A percentile compares a stretch with the other conserved stretches of the same genome.
These are phyloP conservation scores for Nepenthes alata DNA, from an alignment of 179 eudicot genomes.

Conservation along the genomic window DNA sequence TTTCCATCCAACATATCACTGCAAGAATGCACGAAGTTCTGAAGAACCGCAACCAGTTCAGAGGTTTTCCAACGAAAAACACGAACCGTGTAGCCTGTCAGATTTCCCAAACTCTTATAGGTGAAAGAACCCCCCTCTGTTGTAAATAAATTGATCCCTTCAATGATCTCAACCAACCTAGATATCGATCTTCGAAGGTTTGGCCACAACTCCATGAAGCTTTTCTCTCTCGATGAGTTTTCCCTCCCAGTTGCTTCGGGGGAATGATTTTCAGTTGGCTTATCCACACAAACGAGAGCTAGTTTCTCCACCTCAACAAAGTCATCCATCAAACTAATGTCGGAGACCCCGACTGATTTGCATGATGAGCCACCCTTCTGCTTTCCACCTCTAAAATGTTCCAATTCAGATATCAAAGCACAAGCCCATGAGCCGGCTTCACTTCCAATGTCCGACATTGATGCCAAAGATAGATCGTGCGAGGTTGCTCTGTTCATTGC, in stretches of 20 bases:
- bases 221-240: slow-evolving; percentile 6
- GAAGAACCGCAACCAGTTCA: slow-evolving; percentile 43
- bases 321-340: slow-evolving; percentile 80
- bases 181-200: slow-evolving; percentile 26
- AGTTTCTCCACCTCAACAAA: slow-evolving; percentile 91
- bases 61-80: slow-evolving; percentile 69
- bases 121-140: slow-evolving; percentile 15
- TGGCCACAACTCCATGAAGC: slow-evolving; percentile 11
- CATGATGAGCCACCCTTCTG: slow-evolving; percentile 16
- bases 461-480: slow-evolving; percentile 34
- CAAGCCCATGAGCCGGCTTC: slow-evolving; percentile 61
- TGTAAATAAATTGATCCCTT: slow-evolving; percentile 27
- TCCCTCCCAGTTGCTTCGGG: slow-evolving; percentile 13
- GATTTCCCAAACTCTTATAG: slow-evolving; percentile 3
- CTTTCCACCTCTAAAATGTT: slow-evolving; percentile 34
- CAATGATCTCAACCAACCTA: slow-evolving; percentile 52
- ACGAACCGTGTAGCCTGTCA: slow-evolving; percentile 39
- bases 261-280: slow-evolving; percentile 21
- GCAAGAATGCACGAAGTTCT: slow-evolving; percentile 42
- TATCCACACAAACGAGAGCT: slow-evolving; percentile 54
- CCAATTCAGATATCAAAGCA: slow-evolving; percentile 44
- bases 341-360: slow-evolving; percentile 41
- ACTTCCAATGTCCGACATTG: slow-evolving; percentile 48
- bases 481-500: slow-evolving; percentile 8
- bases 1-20: slow-evolving; percentile 39